Percentiles rank a stretch among this genome's conserved stretches.
phyloP scores from a whole-genome alignment of 192 early-diverging fungal species.

The Gamsiella multidivaricata region DNA sequence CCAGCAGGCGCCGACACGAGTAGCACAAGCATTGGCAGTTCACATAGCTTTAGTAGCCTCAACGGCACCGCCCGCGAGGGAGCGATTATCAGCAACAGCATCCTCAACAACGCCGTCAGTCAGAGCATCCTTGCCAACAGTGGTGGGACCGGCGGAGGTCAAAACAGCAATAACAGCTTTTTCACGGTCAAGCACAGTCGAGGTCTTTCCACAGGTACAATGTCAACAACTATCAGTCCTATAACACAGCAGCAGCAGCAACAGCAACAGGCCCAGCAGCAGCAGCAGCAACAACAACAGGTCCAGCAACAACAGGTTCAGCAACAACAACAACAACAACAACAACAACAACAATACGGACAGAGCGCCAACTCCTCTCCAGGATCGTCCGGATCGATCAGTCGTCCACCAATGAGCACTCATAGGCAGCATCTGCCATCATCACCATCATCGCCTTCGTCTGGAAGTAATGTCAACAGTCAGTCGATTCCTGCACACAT shows the following conservation, averaged over 20 bases:
- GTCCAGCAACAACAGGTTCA: too few relatives aligned
- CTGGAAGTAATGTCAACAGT: slow-evolving; percentile 6
- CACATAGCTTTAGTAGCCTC: slow-evolving; percentile 21
- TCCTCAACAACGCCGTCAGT: slow-evolving; percentile 39
- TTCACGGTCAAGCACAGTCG: slow-evolving; percentile 29
- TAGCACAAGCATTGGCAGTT: slow-evolving; percentile 22
- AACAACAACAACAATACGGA: slow-evolving; percentile 2
- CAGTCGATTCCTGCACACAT: slow-evolving; percentile 2
- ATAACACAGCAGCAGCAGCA: slow-evolving; percentile 11
- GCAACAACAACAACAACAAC: slow-evolving; percentile 20
- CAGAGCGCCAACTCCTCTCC: slow-evolving; percentile 17
- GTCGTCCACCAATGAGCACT: slow-evolving; percentile 30
- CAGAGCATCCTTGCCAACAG: slow-evolving; percentile 9
- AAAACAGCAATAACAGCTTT: slow-evolving; percentile 41
- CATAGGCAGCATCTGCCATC: slow-evolving; percentile 15
- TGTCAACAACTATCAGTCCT: slow-evolving; percentile 14
- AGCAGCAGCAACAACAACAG: slow-evolving; percentile 1
- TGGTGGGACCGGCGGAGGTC: slow-evolving; percentile 11
- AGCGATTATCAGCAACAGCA: slow-evolving; percentile 39
- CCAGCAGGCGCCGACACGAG: slow-evolving; percentile 17
- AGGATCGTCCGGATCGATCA: slow-evolving; percentile 10
- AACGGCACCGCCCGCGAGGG: slow-evolving; percentile 19
- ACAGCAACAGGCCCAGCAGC: slow-evolving; percentile 12
- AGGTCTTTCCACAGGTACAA: slow-evolving; percentile 41
- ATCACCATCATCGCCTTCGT: slow-evolving; percentile 18